Evolutionary conservation across 768 basidiomycete species (phyloP).

Genomic region (Mycena kentingensis): DNA sequence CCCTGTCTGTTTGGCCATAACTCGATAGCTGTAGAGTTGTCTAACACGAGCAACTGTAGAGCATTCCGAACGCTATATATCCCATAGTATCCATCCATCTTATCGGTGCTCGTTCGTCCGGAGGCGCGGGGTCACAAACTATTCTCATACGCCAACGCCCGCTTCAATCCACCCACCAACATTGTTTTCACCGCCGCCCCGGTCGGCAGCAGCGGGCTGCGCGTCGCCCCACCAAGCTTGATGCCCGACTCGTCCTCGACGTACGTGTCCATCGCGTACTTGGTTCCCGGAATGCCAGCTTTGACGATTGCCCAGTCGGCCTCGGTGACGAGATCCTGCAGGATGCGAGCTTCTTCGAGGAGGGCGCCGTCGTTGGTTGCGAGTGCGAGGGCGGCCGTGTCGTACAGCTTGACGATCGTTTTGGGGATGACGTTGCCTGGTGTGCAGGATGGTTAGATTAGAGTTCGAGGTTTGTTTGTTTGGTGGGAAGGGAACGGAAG

Average conservation of each 20-base stretch:
- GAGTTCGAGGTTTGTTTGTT: too few species aligned
- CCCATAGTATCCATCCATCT: constrained; percentile 3
- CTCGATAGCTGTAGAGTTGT: too few species aligned
- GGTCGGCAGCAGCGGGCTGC: constrained; percentile 13
- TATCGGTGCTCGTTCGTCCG: too few species aligned
- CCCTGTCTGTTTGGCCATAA: too few species aligned
- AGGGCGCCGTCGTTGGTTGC: constrained; percentile 1
- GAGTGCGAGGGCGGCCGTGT: constrained; percentile 15
- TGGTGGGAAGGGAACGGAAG: too few species aligned
- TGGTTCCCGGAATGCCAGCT: constrained; percentile 28
- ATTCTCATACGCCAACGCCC: constrained; percentile 23
- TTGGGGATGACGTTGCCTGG: constrained; percentile 25
- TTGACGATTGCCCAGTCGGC: constrained; percentile 63
- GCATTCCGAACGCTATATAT: too few species aligned
- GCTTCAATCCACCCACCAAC: constrained; percentile 14
- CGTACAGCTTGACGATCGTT: constrained; percentile 23
- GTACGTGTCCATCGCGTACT: constrained; percentile 24
- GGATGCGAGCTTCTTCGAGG: constrained; percentile 43
- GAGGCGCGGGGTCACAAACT: constrained; percentile 4
- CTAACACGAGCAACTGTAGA: too few species aligned
- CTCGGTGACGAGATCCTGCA: constrained; percentile 61
- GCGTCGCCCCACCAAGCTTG: constrained; percentile 21
- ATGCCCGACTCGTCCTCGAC: constrained; percentile 16
- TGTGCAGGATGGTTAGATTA: too few species aligned
- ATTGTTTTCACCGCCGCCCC: constrained; percentile 10